These are phyloP conservation scores for Diutina neorugosa DNA, from an alignment of 1,139 yeast genomes.

Conservation along the genomic window DNA sequence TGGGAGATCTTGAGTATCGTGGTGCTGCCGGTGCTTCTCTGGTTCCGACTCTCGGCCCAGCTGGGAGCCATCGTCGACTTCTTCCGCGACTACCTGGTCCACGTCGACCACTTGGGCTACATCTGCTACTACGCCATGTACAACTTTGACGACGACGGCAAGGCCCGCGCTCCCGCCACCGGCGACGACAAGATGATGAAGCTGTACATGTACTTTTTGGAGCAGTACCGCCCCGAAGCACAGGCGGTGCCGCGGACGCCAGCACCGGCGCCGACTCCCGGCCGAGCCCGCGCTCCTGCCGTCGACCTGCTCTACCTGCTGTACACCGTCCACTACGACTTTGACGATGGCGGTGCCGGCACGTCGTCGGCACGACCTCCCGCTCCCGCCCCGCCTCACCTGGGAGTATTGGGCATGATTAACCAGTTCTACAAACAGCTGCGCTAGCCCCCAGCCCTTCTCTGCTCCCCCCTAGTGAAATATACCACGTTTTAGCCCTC, in stretches of 20 bases:
- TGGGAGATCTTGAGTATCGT: constrained; percentile 74
- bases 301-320: constrained; percentile 4
- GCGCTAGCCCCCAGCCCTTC: neutral
- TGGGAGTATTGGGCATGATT: constrained; percentile 71
- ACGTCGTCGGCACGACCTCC: constrained; percentile 5
- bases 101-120: constrained; percentile 89
- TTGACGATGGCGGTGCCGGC: neutral
- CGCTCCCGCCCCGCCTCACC: constrained; percentile 5
- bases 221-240: constrained; percentile 48
- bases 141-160: constrained; percentile 53
- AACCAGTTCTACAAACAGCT: constrained; percentile 66
- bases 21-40: constrained; percentile 75
- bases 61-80: constrained; percentile 77
- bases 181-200: constrained; percentile 81
- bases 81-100: constrained; percentile 77
- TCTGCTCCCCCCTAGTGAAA: too few relatives aligned
- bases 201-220: constrained; percentile 77
- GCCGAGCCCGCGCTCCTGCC: neutral
- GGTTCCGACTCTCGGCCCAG: constrained; percentile 67
- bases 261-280: neutral
- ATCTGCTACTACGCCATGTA: constrained; percentile 93
- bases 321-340: constrained; percentile 2
- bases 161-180: constrained; percentile 14
- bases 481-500: neutral
- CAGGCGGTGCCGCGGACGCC: neutral